Conservation (phyloP, 1,284 basidiomycete genomes). For the Ustilago trichophora region DNA sequence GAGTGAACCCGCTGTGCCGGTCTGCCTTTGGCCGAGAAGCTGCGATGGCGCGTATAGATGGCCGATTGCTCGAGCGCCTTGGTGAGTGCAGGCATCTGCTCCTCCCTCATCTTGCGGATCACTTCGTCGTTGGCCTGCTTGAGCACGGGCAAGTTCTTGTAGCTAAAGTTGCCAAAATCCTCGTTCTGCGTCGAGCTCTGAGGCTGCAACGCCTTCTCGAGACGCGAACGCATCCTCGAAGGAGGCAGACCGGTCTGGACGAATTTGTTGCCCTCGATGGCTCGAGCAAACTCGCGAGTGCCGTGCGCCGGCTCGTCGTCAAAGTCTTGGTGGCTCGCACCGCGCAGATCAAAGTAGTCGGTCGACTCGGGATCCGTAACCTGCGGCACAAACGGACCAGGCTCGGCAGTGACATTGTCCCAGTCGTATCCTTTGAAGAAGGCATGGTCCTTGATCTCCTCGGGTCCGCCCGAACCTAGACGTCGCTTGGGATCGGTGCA, state of each 20-base stretch:
- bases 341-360: slow-evolving; percentile 97
- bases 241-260: slow-evolving; percentile 67
- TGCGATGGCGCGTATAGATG: slow-evolving; percentile 55
- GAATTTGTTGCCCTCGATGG: slow-evolving; percentile 51
- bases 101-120: slow-evolving; percentile 81
- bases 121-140: slow-evolving; percentile 99
- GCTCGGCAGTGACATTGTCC: slow-evolving; percentile 85
- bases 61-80: slow-evolving; percentile 49
- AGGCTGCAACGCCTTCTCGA: slow-evolving; percentile 32
- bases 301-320: slow-evolving; percentile 74
- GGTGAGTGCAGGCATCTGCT: slow-evolving; percentile 63
- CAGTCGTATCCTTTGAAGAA: slow-evolving; percentile 92
- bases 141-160: slow-evolving; percentile 94
- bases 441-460: slow-evolving; percentile 90
- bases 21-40: slow-evolving; percentile 52
- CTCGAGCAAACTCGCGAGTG: slow-evolving; percentile 49
- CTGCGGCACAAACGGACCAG: slow-evolving; percentile 95
- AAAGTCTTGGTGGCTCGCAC: slow-evolving; percentile 86
- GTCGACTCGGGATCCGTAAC: slow-evolving; percentile 95
- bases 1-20: slow-evolving; percentile 47
- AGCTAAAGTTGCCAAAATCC: slow-evolving; percentile 97
- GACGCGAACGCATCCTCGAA: slow-evolving; percentile 32
- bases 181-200: slow-evolving; percentile 69
- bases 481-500: slow-evolving; percentile 81
- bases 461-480: slow-evolving; percentile 85